Base-by-base conservation (phyloP, 1,139 yeast species). In the Debaryomyces udenii region DNA sequence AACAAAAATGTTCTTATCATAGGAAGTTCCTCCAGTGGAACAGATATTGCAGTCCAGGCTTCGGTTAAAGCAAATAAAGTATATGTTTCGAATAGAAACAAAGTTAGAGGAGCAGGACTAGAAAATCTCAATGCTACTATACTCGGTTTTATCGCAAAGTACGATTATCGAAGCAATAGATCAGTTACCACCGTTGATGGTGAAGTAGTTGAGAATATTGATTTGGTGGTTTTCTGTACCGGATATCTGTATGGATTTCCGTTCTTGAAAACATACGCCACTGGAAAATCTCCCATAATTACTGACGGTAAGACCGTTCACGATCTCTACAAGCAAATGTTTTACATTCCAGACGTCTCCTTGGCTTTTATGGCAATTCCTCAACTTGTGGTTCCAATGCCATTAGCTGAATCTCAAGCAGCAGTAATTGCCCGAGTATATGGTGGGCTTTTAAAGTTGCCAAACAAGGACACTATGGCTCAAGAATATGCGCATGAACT, bases 1-100 rank as follows among this genome's bases (percentile, higher is more conserved):
- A 66, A 59, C 40, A 56, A 68, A 42, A 68, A 59, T n/a, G 77
- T 76, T n/a, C 56, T 76, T 37, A 64, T 76, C 6, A 62, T 76
- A 24, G 81, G 81, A 4, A 71, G 70, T 46, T 63, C 64, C 16
- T 70, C 80, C 16, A 70, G 77, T 42, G 80, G 80, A 10, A 61
- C 63, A 18, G 81, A 76, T 50, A 62, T 76, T 31, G 68, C 80
- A 2, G 65, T 69, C 9, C 80, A 76, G 50, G 45, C 71, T 7
- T 56, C 67, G 14, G 68, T 69, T 1, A 61, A 59, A 35, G 73
- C 79, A 3, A 61, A 61, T 22, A 53, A 61, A n/a, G 70, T 73
- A 9, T 60, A 63, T 36, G 66, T 70, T 31, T 64, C 78, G 10
- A 40, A 17, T 28, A 35, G 27, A 17, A 35, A 34, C 13, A 39